Conservation (phyloP, 306 rosid species). For the Vigna nakashimae region DNA sequence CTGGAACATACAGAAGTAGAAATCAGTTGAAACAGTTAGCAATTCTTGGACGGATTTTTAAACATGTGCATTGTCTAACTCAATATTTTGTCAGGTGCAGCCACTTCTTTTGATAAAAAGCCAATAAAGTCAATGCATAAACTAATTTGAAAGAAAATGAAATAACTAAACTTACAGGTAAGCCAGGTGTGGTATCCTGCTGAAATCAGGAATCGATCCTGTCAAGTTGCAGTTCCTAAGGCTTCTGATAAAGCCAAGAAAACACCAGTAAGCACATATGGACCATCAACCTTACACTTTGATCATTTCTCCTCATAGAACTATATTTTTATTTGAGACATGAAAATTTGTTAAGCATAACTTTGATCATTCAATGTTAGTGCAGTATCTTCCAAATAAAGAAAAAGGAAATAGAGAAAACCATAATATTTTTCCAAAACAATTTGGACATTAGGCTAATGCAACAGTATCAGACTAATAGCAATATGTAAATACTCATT, state of each 20-base stretch:
- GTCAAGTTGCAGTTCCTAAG: conserved; percentile 85
- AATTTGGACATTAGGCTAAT: background rate
- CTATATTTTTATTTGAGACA: background rate
- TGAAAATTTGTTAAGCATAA: background rate
- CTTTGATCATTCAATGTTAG: too few relatives aligned
- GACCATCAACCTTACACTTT: conserved; percentile 1
- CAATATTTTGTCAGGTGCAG: background rate
- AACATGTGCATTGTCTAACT: conserved; percentile 14
- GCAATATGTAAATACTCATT: background rate
- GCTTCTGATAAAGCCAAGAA: conserved; percentile 66
- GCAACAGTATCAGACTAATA: background rate
- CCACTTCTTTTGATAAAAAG: background rate
- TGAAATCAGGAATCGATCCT: conserved; percentile 86
- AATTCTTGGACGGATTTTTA: conserved; percentile 15
- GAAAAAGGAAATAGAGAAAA: conserved; percentile 14
- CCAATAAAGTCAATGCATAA: background rate
- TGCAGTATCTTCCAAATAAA: background rate
- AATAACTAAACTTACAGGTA: conserved; percentile 68
- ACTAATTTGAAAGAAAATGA: conserved; percentile 17
- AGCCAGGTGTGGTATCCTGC: conserved; percentile 60
- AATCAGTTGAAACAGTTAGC: conserved; percentile 38
- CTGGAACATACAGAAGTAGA: conserved; percentile 54
- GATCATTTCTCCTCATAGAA: conserved; percentile 1
- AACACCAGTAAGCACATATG: background rate
- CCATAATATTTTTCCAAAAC: background rate